A percentile compares a stretch with the other conserved stretches of the same genome.
phyloP scores from a whole-genome alignment of 1,139 yeast species.

The Geotrichum australiense region DNA sequence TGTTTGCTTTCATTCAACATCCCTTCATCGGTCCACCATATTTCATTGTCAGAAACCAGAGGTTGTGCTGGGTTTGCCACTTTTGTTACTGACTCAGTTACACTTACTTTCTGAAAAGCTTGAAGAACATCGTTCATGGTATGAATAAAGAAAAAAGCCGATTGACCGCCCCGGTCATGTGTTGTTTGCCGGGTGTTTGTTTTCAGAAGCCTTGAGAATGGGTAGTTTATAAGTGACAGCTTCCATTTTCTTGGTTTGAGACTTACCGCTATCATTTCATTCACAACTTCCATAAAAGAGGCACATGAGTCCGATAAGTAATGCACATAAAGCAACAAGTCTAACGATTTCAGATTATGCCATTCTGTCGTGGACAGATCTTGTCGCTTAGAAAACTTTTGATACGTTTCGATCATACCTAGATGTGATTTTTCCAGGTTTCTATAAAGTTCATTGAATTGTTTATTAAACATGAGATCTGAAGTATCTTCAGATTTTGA shows the following conservation, averaged over 20 bases:
- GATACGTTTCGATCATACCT: slow-evolving; percentile 6
- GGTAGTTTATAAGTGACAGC: slow-evolving; percentile 36
- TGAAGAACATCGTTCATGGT: slow-evolving; percentile 44
- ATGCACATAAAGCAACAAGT: slow-evolving; percentile 18
- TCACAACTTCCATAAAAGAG: slow-evolving; percentile 16
- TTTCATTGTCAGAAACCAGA: slow-evolving; percentile 2
- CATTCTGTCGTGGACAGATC: slow-evolving; percentile 5
- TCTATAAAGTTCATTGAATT: slow-evolving; percentile 1
- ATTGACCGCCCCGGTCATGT: slow-evolving; percentile 44
- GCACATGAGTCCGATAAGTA: slow-evolving; percentile 18
- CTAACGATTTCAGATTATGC: slow-evolving; percentile 10
- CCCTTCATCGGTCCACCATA: no score
- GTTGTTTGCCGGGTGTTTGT: slow-evolving; percentile 40
- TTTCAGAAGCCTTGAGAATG: slow-evolving; percentile 37
- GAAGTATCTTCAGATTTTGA: slow-evolving; percentile 9
- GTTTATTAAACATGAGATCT: slow-evolving; percentile 6
- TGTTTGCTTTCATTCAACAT: no score
- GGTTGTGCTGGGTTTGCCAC: slow-evolving; percentile 19
- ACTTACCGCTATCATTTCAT: slow-evolving; percentile 18
- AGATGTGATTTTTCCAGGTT: slow-evolving; percentile 1
- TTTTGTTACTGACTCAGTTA: slow-evolving; percentile 39
- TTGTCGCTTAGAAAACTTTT: slow-evolving; percentile 8
- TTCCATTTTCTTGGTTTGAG: slow-evolving; percentile 29
- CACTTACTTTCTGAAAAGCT: slow-evolving; percentile 39
- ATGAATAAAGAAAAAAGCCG: slow-evolving; percentile 39